Base-by-base conservation (phyloP, 2,329 filamentous ascomycete genomes). In the Neospermospora avenae region DNA sequence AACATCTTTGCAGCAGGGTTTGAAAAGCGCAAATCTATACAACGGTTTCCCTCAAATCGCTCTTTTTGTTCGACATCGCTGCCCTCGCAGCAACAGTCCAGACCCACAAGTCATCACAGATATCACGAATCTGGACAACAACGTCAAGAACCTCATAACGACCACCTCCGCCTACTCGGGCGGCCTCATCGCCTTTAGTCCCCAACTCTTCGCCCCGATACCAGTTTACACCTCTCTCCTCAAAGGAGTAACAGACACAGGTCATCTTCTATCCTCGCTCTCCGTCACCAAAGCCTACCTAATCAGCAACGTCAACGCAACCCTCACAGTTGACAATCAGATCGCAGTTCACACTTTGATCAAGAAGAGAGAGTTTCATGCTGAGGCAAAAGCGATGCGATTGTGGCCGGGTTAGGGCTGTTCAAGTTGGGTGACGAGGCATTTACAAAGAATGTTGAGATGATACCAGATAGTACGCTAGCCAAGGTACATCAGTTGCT, bases 341-440 rank as follows among this genome's bases (percentile, higher is more conserved):
- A 54, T 42, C 13, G 51, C 51, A 5, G 51, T 42, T 5, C 3
- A 54, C 3, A 41, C 11, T 5, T 35, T 54, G 16, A 42, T 41
- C 20, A 18, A n/a, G 11, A 54, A 41, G 22, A 41, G 37, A 37
- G 20, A 22, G 22, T 28, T 41, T 14, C 42, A 41, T 37, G 7
- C 44, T 10, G 18, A 24, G 18, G 25, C 42, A 4, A 44, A 34
- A 44, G 42, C 20, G 39, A 48, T 34, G 46, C 22, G 25, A 25
- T 57, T 24, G 42, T 49, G n/a, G 55, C 58, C 28, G 51, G 35
- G 37, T 20, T 54, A 6, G 51, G 51, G 18, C 35, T 54, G 16
- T 13, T 54, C 20, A 54, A 54, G 34, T 24, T 42, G n/a, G 51
- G 51, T 11, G 35, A 54, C n/a, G 51, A 54, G 35, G 22, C 51